These are phyloP conservation scores for Discostella pseudostelligera DNA, from an alignment of 108 stramenopile genomes.

Conservation along the genomic window DNA sequence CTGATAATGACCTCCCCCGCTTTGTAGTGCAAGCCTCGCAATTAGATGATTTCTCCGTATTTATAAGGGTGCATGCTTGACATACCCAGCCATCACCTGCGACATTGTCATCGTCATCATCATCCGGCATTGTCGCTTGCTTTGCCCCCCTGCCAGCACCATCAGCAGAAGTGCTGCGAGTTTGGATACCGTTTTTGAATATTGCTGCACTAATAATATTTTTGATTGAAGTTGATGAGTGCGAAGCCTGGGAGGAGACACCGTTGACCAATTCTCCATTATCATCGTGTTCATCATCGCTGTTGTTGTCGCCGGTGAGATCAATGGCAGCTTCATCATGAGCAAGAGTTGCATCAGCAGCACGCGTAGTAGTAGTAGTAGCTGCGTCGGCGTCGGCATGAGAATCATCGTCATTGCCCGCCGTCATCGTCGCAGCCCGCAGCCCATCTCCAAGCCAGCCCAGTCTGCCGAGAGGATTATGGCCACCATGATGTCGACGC, in stretches of 20 bases:
- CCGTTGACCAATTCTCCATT: background rate
- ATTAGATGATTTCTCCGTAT: conserved; percentile 8
- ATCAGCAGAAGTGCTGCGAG: too few relatives aligned
- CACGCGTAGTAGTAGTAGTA: background rate
- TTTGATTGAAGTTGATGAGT: too few relatives aligned
- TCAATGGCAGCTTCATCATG: conserved; percentile 7
- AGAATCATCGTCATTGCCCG: background rate
- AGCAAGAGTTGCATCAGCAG: background rate
- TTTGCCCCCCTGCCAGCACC: background rate
- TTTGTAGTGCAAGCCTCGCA: conserved; percentile 22
- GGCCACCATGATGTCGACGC: conserved; percentile 3
- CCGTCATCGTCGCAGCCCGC: conserved; percentile 4
- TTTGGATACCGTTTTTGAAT: too few relatives aligned
- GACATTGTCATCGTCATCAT: background rate
- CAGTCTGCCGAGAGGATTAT: conserved; percentile 26
- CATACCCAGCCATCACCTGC: conserved; percentile 16
- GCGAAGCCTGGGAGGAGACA: background rate
- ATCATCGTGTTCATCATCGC: background rate
- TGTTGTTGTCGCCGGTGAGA: conserved; percentile 14
- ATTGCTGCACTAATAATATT: too few relatives aligned
- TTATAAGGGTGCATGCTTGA: conserved; percentile 27
- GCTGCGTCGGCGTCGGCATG: background rate
- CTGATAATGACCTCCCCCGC: conserved; percentile 13
- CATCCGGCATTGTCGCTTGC: background rate
- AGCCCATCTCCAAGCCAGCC: conserved; percentile 33